Evolutionary conservation across 306 rosid genomes (phyloP).

Genomic region (Quercus dentata): DNA sequence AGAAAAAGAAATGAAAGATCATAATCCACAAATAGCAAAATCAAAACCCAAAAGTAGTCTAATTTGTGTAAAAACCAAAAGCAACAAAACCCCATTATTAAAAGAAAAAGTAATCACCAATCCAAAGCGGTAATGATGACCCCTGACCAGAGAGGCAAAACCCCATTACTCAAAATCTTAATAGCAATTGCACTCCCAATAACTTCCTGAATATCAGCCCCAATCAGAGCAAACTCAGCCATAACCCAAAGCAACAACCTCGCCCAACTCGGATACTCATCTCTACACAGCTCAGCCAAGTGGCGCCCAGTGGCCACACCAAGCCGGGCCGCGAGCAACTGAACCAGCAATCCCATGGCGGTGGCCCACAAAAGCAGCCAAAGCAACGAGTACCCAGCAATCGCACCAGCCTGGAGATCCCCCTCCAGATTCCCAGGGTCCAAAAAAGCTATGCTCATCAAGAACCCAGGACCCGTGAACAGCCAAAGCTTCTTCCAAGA

Average conservation of each 20-base stretch:
- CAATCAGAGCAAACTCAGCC: slow-evolving; percentile 92
- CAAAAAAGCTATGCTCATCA: slow-evolving; percentile 92
- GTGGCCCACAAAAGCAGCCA: slow-evolving; percentile 97
- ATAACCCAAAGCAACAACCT: slow-evolving; percentile 75
- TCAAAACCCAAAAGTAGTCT: background rate
- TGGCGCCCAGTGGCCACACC: slow-evolving; percentile 95
- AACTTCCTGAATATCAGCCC: slow-evolving; percentile 96
- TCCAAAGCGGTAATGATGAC: slow-evolving; percentile 85
- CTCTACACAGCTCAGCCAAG: slow-evolving; percentile 88
- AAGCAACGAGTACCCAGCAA: slow-evolving; percentile 86
- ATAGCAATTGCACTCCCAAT: slow-evolving; percentile 97
- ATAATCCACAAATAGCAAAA: background rate
- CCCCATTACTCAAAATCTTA: slow-evolving; percentile 68
- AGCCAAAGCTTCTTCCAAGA: slow-evolving; percentile 98
- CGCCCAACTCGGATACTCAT: slow-evolving; percentile 93
- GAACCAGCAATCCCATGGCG: slow-evolving; percentile 81
- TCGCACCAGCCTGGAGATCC: slow-evolving; percentile 91
- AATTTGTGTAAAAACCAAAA: background rate
- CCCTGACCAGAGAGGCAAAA: slow-evolving; percentile 90
- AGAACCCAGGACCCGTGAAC: slow-evolving; percentile 90
- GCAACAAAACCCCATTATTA: background rate
- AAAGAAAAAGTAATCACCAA: slow-evolving; percentile 43
- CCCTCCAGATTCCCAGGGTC: slow-evolving; percentile 97
- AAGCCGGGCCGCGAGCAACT: slow-evolving; percentile 81
- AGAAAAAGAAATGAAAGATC: background rate